A percentile compares a stretch with the other conserved stretches of the same genome.
Evolutionary conservation across 495 filamentous ascomycete genomes (phyloP).

Genomic region (Darksidea phi): DNA sequence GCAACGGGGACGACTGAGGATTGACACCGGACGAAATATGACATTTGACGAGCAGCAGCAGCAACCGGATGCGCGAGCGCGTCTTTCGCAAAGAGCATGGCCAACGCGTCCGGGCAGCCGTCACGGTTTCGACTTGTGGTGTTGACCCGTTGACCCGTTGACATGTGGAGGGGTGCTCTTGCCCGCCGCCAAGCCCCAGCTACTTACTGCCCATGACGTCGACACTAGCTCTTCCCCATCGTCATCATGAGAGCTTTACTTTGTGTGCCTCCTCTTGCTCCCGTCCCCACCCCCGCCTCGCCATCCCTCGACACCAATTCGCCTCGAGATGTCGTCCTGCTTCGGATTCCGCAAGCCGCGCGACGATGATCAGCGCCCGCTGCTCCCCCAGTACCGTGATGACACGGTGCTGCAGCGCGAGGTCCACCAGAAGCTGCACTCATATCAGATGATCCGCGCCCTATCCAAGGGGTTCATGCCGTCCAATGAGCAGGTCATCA

Average conservation of each 20-base stretch:
- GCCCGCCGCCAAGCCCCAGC: too few relatives aligned
- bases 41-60: too few relatives aligned
- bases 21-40: too few relatives aligned
- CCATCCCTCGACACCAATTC: background rate
- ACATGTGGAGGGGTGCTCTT: background rate
- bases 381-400: constrained; percentile 81
- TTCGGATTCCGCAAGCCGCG: constrained; percentile 51
- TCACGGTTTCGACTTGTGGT: too few relatives aligned
- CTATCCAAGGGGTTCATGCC: constrained; percentile 87
- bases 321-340: constrained; percentile 53
- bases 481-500: constrained; percentile 77
- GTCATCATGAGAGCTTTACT: too few relatives aligned
- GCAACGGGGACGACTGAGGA: too few relatives aligned
- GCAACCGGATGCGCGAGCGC: too few relatives aligned
- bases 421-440: constrained; percentile 82
- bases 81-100: too few relatives aligned
- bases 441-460: constrained; percentile 86
- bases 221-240: too few relatives aligned
- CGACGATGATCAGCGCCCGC: constrained; percentile 58
- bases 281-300: background rate
- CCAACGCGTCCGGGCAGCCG: too few relatives aligned
- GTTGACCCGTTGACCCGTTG: background rate
- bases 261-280: background rate
- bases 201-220: too few relatives aligned
- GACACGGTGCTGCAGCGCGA: constrained; percentile 74